phyloP scores from a whole-genome alignment of 768 basidiomycete species.

The Galerina marginata region DNA sequence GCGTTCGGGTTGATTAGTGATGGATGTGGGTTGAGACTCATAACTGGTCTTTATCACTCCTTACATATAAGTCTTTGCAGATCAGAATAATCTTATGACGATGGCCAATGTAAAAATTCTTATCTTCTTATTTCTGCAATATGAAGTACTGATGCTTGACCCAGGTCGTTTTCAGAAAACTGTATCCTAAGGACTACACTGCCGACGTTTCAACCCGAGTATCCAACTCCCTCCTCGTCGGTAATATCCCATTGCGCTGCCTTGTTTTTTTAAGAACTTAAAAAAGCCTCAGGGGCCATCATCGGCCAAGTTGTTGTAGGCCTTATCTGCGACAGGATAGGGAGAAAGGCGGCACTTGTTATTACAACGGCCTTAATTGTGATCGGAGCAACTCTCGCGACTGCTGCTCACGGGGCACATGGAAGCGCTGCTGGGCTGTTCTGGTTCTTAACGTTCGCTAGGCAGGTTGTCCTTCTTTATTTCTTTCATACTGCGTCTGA shows the following conservation, averaged over 20 bases:
- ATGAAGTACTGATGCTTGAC: too few species aligned
- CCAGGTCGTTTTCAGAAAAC: constrained; percentile 66
- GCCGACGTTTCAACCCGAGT: constrained; percentile 67
- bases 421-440: constrained; percentile 65
- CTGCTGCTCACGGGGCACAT: constrained; percentile 67
- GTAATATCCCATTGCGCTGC: constrained; percentile 33
- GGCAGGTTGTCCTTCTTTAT: constrained; percentile 19
- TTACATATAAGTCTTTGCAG: constrained; percentile 34
- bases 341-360: constrained; percentile 78
- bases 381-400: constrained; percentile 68
- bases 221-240: constrained; percentile 73
- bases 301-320: constrained; percentile 69
- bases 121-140: too few species aligned
- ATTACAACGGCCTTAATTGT: constrained; percentile 73
- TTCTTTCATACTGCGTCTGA: background rate
- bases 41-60: background rate
- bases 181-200: constrained; percentile 71
- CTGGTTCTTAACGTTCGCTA: constrained; percentile 76
- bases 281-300: constrained; percentile 52
- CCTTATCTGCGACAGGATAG: constrained; percentile 71
- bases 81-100: constrained; percentile 76
- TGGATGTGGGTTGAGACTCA: constrained; percentile 47
- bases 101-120: constrained; percentile 56
- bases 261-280: background rate
- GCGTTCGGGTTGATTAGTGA: constrained; percentile 72